Conservation (phyloP, 169 alveolate genomes). For the Miamiensis avidus region DNA sequence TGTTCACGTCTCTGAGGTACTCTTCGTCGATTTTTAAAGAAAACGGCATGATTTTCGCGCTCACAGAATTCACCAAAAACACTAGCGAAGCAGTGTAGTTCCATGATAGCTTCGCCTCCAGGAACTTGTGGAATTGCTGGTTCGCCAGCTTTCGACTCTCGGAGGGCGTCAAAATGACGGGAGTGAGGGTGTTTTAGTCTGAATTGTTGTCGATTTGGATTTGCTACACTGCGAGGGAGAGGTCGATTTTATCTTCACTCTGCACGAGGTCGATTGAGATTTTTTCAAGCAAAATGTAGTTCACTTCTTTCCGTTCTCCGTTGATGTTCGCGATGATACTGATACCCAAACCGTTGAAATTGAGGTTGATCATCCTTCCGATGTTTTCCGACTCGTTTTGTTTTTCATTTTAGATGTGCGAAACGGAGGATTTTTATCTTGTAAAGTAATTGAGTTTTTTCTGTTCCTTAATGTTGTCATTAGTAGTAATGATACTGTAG, state of each 20-base stretch:
- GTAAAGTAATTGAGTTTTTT: background rate
- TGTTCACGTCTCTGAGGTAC: background rate
- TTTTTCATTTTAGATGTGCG: background rate
- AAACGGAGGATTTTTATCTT: background rate
- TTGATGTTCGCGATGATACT: background rate
- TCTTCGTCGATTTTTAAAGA: background rate
- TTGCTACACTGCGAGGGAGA: background rate
- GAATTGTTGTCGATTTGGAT: constrained; percentile 17
- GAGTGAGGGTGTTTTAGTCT: constrained; percentile 17
- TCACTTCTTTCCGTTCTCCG: constrained; percentile 14
- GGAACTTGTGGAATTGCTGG: background rate
- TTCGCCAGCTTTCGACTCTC: background rate
- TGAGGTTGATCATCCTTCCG: background rate
- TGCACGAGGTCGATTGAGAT: background rate
- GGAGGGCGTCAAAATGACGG: constrained; percentile 10
- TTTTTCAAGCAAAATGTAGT: constrained; percentile 13
- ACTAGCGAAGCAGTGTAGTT: constrained; percentile 8
- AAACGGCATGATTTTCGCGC: background rate
- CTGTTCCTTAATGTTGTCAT: too few relatives aligned
- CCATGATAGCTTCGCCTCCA: background rate
- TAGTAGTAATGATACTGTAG: too few relatives aligned
- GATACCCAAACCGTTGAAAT: background rate
- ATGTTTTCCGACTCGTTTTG: background rate
- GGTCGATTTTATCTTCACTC: background rate
- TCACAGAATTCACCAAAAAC: background rate